Evolutionary conservation across 2,329 filamentous ascomycete species (phyloP), one percentile per base, ranked within the genome.

Genomic region (Cadophora sp.): DNA sequence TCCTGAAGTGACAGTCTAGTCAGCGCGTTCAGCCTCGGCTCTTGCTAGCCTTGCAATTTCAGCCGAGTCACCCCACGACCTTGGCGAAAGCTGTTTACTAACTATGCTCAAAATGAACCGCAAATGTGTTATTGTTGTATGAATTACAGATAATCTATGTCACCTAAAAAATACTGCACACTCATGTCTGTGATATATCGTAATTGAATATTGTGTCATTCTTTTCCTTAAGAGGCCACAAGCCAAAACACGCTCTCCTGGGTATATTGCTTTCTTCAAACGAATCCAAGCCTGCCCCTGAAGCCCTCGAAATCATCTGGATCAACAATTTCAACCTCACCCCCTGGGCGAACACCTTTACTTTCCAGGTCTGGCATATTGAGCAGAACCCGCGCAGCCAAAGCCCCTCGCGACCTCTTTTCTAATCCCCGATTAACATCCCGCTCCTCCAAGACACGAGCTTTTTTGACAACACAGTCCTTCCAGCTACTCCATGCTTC

Each of bases 401-500:
- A 22, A 30, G 64, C 68, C 1, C 69, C 68, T 41, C 70, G 70
- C 36, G 58, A 64, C 22, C 65, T 71, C 51, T 64, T 71, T 14
- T 70, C 74, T 24, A 65, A 67, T 3, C 68, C 66, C 7, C 68
- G 43, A 66, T 73, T 75, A 0, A 39, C 47, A 62, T 76, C 73
- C 6, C 71, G 70, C 58, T 76, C 71, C 24, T 70, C 68, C 62
- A 86, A 76, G 7, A 81, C 78, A 62, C 77, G 76, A 2, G 82
- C 83, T 80, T 88, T 89, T 74, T 82, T 81, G 13, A 85, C 74
- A 41, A 89, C 83, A 7, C 82, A 81, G 27, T 82, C 80, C 72
- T 84, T 82, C 88, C 88, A 90, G 67, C 80, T 79, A 73, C 81
- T 83, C 88, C 87, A 90, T 1, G 83, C 80, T 27, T 84, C 88